phyloP scores from a whole-genome alignment of 345 rosid species.

The Salix caprea region DNA sequence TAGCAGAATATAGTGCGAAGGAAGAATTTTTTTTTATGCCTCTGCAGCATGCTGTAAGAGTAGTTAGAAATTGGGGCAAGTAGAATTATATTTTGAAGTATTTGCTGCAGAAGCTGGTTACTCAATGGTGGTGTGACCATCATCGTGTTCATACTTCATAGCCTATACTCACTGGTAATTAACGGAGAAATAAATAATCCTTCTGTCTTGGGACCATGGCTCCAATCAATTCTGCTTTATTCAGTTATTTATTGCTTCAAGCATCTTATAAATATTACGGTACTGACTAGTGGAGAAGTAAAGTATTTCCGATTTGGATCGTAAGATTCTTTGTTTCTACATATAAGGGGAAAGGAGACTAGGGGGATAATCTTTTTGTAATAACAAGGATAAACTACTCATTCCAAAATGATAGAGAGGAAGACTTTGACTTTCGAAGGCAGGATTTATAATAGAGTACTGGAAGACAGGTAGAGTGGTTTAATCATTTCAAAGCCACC shows the following conservation, averaged over 20 bases:
- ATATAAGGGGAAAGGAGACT: neutral
- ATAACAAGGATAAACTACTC: neutral
- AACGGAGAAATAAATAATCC: conserved; percentile 12
- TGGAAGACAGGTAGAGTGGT: neutral
- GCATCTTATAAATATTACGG: neutral
- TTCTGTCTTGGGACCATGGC: conserved; percentile 12
- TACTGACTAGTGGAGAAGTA: neutral
- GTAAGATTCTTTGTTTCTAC: neutral
- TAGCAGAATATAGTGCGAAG: neutral
- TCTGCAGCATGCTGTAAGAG: neutral
- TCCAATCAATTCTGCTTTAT: conserved; percentile 9
- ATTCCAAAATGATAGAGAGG: conserved; percentile 12
- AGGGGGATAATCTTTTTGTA: neutral
- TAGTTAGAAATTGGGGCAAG: neutral
- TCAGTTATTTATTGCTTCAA: conserved; percentile 3
- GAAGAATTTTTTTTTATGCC: neutral
- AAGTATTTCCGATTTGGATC: neutral
- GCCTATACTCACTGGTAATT: conserved; percentile 1
- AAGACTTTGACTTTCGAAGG: conserved; percentile 8
- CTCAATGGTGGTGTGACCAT: neutral
- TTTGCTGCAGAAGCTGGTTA: neutral
- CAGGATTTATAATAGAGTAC: neutral
- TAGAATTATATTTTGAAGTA: neutral
- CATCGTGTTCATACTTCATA: neutral
- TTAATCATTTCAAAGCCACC: neutral